Evolutionary conservation across 2,329 filamentous ascomycete genomes (phyloP).

Genomic region (Ophioceras dolichostomum): DNA sequence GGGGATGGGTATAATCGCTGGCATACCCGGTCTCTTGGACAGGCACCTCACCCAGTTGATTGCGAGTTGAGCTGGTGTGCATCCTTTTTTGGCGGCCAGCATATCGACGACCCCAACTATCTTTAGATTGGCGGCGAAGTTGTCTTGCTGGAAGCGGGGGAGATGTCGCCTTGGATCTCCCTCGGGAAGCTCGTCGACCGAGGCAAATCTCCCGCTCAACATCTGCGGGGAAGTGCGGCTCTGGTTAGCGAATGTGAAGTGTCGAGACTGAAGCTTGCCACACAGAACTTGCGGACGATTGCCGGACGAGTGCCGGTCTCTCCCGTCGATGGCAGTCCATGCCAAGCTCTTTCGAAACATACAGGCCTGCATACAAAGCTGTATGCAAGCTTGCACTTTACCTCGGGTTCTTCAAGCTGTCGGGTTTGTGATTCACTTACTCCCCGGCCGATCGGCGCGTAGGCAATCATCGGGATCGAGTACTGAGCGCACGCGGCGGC

Average conservation of each 20-base stretch:
- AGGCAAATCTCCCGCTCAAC: slow-evolving; percentile 12
- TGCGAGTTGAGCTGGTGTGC: slow-evolving; percentile 37
- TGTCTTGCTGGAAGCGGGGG: slow-evolving; percentile 36
- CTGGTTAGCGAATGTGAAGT: background rate
- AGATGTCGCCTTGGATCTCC: slow-evolving; percentile 10
- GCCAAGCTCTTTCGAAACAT: no score
- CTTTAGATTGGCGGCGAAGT: slow-evolving; percentile 38
- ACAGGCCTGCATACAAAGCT: no score
- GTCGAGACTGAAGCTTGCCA: no score
- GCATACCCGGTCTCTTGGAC: slow-evolving; percentile 23
- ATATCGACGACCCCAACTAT: slow-evolving; percentile 32
- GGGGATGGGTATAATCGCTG: slow-evolving; percentile 35
- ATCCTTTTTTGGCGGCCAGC: slow-evolving; percentile 32
- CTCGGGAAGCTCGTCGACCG: slow-evolving; percentile 29
- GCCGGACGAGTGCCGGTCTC: no score
- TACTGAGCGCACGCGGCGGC: slow-evolving; percentile 35
- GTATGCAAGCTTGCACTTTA: no score
- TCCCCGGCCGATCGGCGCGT: slow-evolving; percentile 49
- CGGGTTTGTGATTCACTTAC: no score
- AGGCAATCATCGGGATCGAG: slow-evolving; percentile 43
- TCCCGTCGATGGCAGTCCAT: no score
- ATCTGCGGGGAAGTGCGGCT: slow-evolving; percentile 1
- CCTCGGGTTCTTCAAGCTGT: no score
- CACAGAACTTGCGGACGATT: no score
- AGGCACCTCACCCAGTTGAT: slow-evolving; percentile 34